phyloP scores from a whole-genome alignment of 441 rosid genomes.

The Gossypium laxum region DNA sequence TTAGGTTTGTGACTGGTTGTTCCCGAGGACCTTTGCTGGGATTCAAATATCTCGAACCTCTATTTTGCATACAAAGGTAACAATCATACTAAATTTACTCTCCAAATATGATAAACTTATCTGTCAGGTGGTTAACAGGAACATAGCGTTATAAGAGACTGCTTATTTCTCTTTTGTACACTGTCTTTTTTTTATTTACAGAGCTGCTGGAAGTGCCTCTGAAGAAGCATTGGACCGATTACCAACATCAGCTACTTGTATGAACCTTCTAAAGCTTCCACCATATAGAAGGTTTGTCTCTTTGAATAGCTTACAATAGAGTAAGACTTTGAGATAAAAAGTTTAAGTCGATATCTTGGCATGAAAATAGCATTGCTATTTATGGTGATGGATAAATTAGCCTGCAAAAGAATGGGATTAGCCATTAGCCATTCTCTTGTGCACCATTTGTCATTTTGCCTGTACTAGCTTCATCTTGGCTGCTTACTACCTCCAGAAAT shows the following conservation, averaged over 20 bases:
- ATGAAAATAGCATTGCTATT: neutral
- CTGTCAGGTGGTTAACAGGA: neutral
- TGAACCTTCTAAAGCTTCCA: constrained; percentile 98
- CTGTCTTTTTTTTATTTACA: constrained; percentile 17
- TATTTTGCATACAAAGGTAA: constrained; percentile 93
- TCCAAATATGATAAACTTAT: neutral
- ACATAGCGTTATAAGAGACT: neutral
- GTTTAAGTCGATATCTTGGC: neutral
- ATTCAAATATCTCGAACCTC: constrained; percentile 81
- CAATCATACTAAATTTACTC: neutral
- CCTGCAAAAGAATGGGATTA: neutral
- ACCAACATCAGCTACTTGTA: constrained; percentile 93
- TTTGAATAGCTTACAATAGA: neutral
- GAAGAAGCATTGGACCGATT: constrained; percentile 80
- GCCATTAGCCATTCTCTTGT: neutral
- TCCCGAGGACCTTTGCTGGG: constrained; percentile 93
- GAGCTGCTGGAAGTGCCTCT: constrained; percentile 69
- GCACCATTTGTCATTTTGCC: neutral
- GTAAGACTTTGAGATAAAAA: neutral
- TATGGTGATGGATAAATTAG: neutral
- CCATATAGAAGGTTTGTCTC: constrained; percentile 78
- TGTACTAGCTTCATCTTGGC: neutral
- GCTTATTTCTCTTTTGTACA: neutral
- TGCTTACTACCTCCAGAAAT: neutral
- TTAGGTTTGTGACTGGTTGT: constrained; percentile 95